phyloP scores from a whole-genome alignment of 345 rosid species.

The Barbarea vulgaris region DNA sequence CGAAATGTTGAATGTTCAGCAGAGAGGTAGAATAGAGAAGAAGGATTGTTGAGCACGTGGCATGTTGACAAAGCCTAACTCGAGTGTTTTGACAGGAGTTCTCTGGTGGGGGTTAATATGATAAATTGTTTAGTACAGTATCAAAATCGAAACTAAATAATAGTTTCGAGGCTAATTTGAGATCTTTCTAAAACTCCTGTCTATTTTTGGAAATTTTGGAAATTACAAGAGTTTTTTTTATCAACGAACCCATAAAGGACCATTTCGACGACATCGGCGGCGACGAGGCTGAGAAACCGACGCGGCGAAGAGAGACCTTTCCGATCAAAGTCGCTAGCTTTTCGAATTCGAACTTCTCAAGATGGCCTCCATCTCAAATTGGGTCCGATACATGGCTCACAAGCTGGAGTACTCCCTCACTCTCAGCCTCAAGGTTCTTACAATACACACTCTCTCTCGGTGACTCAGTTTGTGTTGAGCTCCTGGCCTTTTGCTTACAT shows the following conservation, averaged over 20 bases:
- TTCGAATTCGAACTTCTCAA: constrained; percentile 9
- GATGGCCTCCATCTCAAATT: constrained; percentile 75
- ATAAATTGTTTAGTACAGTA: not conserved
- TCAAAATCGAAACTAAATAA: not conserved
- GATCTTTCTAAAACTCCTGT: not conserved
- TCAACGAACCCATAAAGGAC: constrained; percentile 6
- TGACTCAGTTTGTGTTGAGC: not conserved
- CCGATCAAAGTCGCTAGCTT: not conserved
- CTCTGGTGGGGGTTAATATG: not conserved
- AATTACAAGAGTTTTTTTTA: constrained; percentile 25
- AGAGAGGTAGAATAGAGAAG: constrained; percentile 11
- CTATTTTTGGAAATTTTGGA: not conserved
- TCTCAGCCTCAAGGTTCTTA: constrained; percentile 59
- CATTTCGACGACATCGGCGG: constrained; percentile 30
- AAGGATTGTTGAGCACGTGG: constrained; percentile 33
- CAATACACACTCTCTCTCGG: not conserved
- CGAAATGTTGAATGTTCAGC: constrained; percentile 25
- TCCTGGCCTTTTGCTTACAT: not conserved
- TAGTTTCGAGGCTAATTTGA: constrained; percentile 11
- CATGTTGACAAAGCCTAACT: constrained; percentile 28
- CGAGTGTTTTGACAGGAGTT: not conserved
- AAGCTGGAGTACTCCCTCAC: constrained; percentile 74
- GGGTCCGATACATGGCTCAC: constrained; percentile 71
- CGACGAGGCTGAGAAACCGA: constrained; percentile 38
- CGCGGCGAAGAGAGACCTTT: constrained; percentile 13